Base-by-base conservation (phyloP, 2,329 filamentous ascomycete genomes). In the Aureobasidium sp. region DNA sequence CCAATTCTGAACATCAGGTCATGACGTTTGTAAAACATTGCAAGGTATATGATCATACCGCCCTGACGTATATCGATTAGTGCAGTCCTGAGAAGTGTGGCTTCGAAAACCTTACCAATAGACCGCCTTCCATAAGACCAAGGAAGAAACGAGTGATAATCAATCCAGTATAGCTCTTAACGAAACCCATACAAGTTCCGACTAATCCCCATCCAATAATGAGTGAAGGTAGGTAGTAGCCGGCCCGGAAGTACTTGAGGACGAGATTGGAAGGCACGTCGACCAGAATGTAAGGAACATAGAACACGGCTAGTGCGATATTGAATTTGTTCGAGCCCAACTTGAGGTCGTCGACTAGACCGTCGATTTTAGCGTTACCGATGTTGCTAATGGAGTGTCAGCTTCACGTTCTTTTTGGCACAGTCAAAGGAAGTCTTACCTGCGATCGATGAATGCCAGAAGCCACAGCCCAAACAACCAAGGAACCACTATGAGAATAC, bases 391-490 rank as follows among this genome's bases (percentile, higher is more conserved):
- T n/a, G 14, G 7, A 25, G 17, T 2, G 2, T n/a, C 6, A 40
- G 6, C 17, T 6, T 6, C 4, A 21, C 22, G 37, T 6, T 22
- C 17, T 22, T 6, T n/a, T 4, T 16, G n/a, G 27, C 12, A 38
- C 16, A n/a, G 14, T 11, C n/a, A n/a, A n/a, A n/a, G n/a, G n/a
- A 4, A 8, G 17, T 17, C 10, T 32, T 27, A 56, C 55, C 60
- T 62, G 21, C 71, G 63, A 58, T 75, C 73, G 54, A 76, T 74
- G 63, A 74, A 74, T 6, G 72, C 70, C n/a, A 75, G 64, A 3
- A 74, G 66, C 70, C 71, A 75, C 12, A 75, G 64, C 8, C 65
- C 63, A 41, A 74, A 74, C 5, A 75, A 64, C 71, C 70, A 74
- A 3, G 72, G 72, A 10, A 75, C 59, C 25, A 75, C 35, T 40